These are phyloP conservation scores for Diaporthe citri DNA, from an alignment of 2,329 filamentous ascomycete species.

Conservation along the genomic window DNA sequence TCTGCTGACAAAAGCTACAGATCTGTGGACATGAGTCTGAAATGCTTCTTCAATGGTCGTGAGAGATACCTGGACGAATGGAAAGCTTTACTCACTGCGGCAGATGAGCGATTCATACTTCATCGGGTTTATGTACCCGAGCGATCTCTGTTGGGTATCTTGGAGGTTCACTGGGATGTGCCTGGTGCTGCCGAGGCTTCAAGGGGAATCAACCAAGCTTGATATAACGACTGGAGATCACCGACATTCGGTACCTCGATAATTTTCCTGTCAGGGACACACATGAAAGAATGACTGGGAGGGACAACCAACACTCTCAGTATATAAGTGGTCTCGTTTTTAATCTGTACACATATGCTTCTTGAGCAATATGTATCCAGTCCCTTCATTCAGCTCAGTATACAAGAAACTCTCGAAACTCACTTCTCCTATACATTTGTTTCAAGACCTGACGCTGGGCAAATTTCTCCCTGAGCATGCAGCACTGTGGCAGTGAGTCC, in stretches of 20 bases:
- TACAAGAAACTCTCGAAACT: background rate
- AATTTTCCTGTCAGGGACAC: background rate
- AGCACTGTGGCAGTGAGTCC: background rate
- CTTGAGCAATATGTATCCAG: too few species aligned
- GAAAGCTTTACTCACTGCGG: background rate
- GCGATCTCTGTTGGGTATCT: background rate
- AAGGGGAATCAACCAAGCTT: background rate
- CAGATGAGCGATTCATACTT: conserved; percentile 4
- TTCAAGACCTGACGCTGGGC: background rate
- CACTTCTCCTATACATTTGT: background rate
- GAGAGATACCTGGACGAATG: conserved; percentile 13
- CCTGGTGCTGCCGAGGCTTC: background rate
- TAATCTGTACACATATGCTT: too few species aligned
- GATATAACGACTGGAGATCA: background rate
- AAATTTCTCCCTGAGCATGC: background rate
- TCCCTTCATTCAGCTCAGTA: conserved; percentile 19
- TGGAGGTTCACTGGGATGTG: conserved; percentile 16
- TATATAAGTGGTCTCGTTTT: too few species aligned
- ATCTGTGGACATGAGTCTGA: conserved; percentile 1
- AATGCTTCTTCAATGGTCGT: background rate
- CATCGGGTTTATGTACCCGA: background rate
- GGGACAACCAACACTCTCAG: background rate
- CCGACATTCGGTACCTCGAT: background rate
- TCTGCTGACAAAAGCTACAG: background rate
- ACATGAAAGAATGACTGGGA: too few species aligned